Percentiles rank a stretch among this genome's conserved stretches.
These are phyloP conservation scores for Cordyceps fumosorosea DNA, from an alignment of 2,329 filamentous ascomycete genomes.

Conservation along the genomic window DNA sequence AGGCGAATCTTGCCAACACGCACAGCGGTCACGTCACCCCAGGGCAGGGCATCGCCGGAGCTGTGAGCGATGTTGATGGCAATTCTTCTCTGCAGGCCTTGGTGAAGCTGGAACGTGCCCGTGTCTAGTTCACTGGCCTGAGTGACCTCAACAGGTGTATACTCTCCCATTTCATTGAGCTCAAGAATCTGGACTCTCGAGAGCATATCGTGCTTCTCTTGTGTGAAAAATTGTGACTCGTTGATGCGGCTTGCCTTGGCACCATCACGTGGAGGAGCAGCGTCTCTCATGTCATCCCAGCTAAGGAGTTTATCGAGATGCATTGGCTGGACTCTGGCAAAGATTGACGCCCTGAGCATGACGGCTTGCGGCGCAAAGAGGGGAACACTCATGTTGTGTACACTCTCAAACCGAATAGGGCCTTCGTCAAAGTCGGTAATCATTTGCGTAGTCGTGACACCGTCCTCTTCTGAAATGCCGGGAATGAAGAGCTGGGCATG, in stretches of 20 bases:
- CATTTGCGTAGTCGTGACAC: slow-evolving; percentile 92
- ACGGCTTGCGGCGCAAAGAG: slow-evolving; percentile 64
- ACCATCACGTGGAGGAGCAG: slow-evolving; percentile 50
- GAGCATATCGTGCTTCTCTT: slow-evolving; percentile 91
- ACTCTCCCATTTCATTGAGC: slow-evolving; percentile 83
- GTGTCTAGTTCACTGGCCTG: slow-evolving; percentile 76
- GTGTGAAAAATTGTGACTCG: slow-evolving; percentile 86
- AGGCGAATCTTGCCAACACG: slow-evolving; percentile 77
- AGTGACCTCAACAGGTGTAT: slow-evolving; percentile 86
- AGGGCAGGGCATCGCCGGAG: slow-evolving; percentile 80
- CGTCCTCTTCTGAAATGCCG: slow-evolving; percentile 80
- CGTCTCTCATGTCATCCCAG: slow-evolving; percentile 97
- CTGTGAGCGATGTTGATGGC: slow-evolving; percentile 85
- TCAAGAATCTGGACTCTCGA: slow-evolving; percentile 84
- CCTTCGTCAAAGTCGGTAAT: slow-evolving; percentile 91
- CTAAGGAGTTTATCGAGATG: slow-evolving; percentile 95
- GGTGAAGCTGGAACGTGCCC: slow-evolving; percentile 92
- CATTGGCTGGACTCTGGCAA: slow-evolving; percentile 84
- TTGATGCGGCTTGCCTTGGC: slow-evolving; percentile 63
- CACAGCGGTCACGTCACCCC: slow-evolving; percentile 74
- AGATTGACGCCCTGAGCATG: slow-evolving; percentile 79
- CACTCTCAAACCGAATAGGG: slow-evolving; percentile 88
- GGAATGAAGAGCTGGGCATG: slow-evolving; percentile 97
- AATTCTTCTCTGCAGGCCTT: slow-evolving; percentile 85
- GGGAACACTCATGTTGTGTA: slow-evolving; percentile 94